Conservation (phyloP, 306 rosid genomes). For the Vigna radiata region DNA sequence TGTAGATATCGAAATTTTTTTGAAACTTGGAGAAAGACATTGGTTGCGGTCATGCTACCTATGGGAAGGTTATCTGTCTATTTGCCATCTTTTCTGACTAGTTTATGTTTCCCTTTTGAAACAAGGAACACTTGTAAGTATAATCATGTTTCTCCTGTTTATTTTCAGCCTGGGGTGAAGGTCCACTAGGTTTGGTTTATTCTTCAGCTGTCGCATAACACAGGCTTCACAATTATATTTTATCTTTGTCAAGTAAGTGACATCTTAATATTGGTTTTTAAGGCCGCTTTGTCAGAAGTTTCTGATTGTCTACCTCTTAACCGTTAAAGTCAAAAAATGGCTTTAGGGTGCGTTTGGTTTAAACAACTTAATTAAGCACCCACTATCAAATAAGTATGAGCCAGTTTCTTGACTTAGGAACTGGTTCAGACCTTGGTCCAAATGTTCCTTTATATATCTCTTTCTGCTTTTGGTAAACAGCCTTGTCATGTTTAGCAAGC, state of each 20-base stretch:
- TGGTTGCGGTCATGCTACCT: slow-evolving; percentile 90
- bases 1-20: slow-evolving; percentile 65
- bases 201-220: slow-evolving; percentile 81
- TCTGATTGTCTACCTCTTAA: neutral
- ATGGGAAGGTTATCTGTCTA: slow-evolving; percentile 78
- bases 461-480: slow-evolving; percentile 87
- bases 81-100: slow-evolving; percentile 30
- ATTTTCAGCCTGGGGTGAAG: slow-evolving; percentile 92
- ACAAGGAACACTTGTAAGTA: slow-evolving; percentile 5
- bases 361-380: slow-evolving; percentile 39
- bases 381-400: slow-evolving; percentile 67
- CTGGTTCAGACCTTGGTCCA: slow-evolving; percentile 77
- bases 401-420: slow-evolving; percentile 61
- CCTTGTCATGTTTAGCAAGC: slow-evolving; percentile 84
- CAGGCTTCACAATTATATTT: slow-evolving; percentile 82
- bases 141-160: slow-evolving; percentile 24
- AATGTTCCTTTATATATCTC: slow-evolving; percentile 93
- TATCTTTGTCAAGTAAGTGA: slow-evolving; percentile 84
- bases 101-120: neutral
- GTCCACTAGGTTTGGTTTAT: slow-evolving; percentile 90
- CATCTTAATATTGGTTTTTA: neutral
- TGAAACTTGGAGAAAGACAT: slow-evolving; percentile 64
- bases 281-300: neutral
- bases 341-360: neutral
- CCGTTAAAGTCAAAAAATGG: slow-evolving; percentile 11